phyloP scores from a whole-genome alignment of 2,329 filamentous ascomycete species.

The Ophiostoma angusticollis region DNA sequence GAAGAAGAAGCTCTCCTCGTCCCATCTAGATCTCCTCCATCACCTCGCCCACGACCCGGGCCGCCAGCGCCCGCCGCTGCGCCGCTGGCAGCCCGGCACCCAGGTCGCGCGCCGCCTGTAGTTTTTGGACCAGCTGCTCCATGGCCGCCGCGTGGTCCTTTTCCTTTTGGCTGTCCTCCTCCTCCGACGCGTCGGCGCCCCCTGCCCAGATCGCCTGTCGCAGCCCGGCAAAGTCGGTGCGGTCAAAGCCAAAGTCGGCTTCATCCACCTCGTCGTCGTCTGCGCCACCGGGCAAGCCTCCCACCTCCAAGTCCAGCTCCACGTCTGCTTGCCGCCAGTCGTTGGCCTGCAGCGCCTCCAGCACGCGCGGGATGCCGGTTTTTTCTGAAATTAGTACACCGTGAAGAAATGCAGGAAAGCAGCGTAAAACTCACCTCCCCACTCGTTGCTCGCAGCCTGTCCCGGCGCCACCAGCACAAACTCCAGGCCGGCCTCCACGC shows the following conservation, averaged over 20 bases:
- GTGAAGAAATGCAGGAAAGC: background rate
- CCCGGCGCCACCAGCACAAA: conserved; percentile 40
- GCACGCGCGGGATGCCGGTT: conserved; percentile 35
- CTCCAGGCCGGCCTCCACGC: conserved; percentile 45
- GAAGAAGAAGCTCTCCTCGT: background rate
- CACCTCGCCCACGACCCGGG: conserved; percentile 48
- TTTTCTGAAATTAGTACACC: conserved; percentile 10
- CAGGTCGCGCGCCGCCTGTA: conserved; percentile 48
- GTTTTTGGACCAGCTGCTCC: conserved; percentile 50
- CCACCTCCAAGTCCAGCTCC: no score
- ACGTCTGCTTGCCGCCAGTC: no score
- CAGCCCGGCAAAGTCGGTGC: conserved; percentile 39
- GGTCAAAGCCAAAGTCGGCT: conserved; percentile 38
- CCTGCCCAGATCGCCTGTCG: conserved; percentile 36
- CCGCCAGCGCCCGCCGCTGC: conserved; percentile 47
- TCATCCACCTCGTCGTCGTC: conserved; percentile 14
- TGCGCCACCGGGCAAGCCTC: conserved; percentile 10
- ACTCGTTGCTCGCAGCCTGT: conserved; percentile 37
- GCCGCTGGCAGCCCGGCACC: conserved; percentile 46
- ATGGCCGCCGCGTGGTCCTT: conserved; percentile 44
- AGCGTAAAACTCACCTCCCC: conserved; percentile 35
- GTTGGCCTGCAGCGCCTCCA: conserved; percentile 51
- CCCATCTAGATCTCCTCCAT: conserved; percentile 42
- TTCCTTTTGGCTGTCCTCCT: conserved; percentile 19
- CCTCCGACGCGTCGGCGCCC: conserved; percentile 9